These are phyloP conservation scores for Fusarium virguliforme DNA, from an alignment of 2,329 filamentous ascomycete species.

Conservation along the genomic window DNA sequence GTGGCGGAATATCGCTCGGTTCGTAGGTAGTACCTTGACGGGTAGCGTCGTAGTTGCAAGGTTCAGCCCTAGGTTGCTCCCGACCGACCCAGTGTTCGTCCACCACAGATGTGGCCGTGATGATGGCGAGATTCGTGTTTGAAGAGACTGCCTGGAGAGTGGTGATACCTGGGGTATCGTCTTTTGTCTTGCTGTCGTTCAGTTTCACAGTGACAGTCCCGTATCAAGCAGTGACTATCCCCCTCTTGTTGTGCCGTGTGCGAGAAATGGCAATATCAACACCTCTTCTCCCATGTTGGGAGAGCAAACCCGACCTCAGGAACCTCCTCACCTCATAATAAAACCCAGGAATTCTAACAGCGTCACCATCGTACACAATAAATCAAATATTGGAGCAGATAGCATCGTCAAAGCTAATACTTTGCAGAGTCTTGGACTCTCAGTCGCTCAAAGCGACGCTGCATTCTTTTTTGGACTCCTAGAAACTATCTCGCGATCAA, in stretches of 20 bases:
- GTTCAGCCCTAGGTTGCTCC: slow-evolving; percentile 13
- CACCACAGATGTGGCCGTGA: slow-evolving; percentile 3
- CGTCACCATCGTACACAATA: slow-evolving; percentile 18
- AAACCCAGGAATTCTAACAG: background rate
- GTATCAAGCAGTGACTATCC: background rate
- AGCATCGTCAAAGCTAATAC: slow-evolving; percentile 39
- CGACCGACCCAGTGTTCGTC: slow-evolving; percentile 5
- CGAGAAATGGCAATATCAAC: background rate
- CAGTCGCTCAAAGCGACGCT: slow-evolving; percentile 31
- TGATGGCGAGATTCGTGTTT: background rate
- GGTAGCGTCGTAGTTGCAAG: slow-evolving; percentile 11
- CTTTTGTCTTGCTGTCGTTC: background rate
- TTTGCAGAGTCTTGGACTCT: slow-evolving; percentile 37
- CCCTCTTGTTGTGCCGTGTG: background rate
- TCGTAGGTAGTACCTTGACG: background rate
- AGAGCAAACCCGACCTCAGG: background rate
- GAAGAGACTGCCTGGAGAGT: background rate
- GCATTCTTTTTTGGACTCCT: slow-evolving; percentile 40
- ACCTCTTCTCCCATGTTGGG: background rate
- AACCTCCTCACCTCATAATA: background rate
- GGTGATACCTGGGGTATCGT: background rate
- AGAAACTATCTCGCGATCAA: slow-evolving; percentile 41
- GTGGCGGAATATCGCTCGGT: slow-evolving; percentile 6
- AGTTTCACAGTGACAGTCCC: background rate
- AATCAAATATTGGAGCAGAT: slow-evolving; percentile 41